Evolutionary conservation across 345 rosid species (phyloP).

Genomic region (Gossypium arboreum): DNA sequence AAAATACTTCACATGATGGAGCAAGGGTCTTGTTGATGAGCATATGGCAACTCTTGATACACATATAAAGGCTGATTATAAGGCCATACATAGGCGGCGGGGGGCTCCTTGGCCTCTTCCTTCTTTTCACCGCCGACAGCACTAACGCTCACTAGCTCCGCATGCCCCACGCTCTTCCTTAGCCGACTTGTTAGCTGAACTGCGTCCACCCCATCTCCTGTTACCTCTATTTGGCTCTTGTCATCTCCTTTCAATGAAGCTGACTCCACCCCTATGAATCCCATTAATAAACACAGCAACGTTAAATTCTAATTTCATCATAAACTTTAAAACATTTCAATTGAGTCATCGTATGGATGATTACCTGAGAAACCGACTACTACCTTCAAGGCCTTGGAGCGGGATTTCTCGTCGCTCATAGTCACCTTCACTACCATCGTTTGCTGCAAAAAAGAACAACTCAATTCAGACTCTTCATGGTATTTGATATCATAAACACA

Average conservation of each 20-base stretch:
- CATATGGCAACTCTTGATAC: background rate
- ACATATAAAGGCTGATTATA: background rate
- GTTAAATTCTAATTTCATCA: no score
- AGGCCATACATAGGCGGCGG: no score
- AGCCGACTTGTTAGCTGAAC: slow-evolving; percentile 24
- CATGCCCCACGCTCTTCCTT: slow-evolving; percentile 37
- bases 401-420: slow-evolving; percentile 10
- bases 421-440: slow-evolving; percentile 29
- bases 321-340: no score
- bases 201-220: slow-evolving; percentile 35
- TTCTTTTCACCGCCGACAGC: background rate
- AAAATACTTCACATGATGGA: background rate
- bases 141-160: slow-evolving; percentile 37
- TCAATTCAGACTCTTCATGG: no score
- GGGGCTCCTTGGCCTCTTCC: background rate
- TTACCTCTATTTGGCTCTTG: slow-evolving; percentile 47
- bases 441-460: slow-evolving; percentile 10
- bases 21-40: background rate
- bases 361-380: slow-evolving; percentile 23
- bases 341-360: background rate
- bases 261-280: slow-evolving; percentile 34
- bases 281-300: background rate
- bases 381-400: slow-evolving; percentile 25
- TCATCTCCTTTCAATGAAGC: slow-evolving; percentile 43
- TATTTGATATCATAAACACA: no score